Evolutionary conservation across 2,329 filamentous ascomycete species (phyloP).

Genomic region (Mollisia scopiformis): DNA sequence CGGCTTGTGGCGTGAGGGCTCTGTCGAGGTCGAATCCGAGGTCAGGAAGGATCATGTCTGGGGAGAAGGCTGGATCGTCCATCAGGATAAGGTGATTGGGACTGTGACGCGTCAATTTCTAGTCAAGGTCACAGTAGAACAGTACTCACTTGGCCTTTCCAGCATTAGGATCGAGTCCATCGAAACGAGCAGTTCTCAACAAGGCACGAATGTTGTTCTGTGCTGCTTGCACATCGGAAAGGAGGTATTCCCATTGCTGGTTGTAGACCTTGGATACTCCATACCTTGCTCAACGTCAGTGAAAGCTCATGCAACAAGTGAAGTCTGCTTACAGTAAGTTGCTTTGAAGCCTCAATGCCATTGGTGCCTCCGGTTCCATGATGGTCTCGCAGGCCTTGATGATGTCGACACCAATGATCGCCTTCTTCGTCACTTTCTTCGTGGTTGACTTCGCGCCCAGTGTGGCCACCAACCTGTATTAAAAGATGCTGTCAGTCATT

Average conservation of each 20-base stretch:
- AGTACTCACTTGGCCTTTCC: constrained; percentile 69
- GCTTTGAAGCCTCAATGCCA: constrained; percentile 87
- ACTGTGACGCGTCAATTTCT: constrained; percentile 47
- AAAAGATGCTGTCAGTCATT: not conserved
- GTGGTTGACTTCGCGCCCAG: constrained; percentile 73
- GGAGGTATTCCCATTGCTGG: constrained; percentile 85
- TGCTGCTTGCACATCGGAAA: constrained; percentile 77
- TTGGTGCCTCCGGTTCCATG: constrained; percentile 78
- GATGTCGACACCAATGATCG: constrained; percentile 87
- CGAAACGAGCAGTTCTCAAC: constrained; percentile 58
- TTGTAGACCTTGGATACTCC: constrained; percentile 84
- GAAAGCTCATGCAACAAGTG: not conserved
- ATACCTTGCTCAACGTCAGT: constrained; percentile 51
- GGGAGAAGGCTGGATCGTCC: constrained; percentile 83
- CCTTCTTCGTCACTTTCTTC: constrained; percentile 79
- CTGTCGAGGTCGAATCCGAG: constrained; percentile 58
- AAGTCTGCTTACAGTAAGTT: constrained; percentile 68
- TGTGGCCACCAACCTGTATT: constrained; percentile 83
- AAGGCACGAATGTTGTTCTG: constrained; percentile 74
- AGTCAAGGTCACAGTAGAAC: not conserved
- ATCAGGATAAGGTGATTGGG: constrained; percentile 75
- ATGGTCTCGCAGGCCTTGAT: constrained; percentile 89
- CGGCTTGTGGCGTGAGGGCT: constrained; percentile 27
- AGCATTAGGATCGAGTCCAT: constrained; percentile 69
- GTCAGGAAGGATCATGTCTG: constrained; percentile 63